Base-by-base conservation (phyloP, 805 yeast species). In the Wickerhamiella azymoides region DNA sequence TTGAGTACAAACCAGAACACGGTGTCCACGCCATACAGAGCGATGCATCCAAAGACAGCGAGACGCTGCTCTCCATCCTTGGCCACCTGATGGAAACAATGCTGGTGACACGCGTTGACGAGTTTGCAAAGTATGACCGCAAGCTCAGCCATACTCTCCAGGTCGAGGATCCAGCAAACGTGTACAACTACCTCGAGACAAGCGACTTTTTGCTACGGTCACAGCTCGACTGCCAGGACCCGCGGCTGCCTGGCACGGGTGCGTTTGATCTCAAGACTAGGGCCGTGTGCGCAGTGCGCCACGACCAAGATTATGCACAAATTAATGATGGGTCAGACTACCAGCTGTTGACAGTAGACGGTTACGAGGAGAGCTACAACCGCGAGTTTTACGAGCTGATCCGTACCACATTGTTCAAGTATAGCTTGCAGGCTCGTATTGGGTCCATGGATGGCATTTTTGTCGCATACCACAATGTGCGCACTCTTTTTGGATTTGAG, bases 361-460 rank as follows among this genome's bases (percentile, higher is more conserved):
- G 96, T 0, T 60, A 62, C 33, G 77, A 63, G 57, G 95, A 85
- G 60, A 81, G 93, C n/a, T 83, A 77, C 59, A 85, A 82, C 54
- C 68, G 88, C 16, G 98, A 89, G 57, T 70, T 73, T 59, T 70
- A 66, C 50, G 97, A 89, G 56, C 70, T 89, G 54, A 73, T 79
- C 14, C 66, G 83, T 48, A 74, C 89, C 1, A 80, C 92, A 0
- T 63, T 89, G 63, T 66, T 89, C 54, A 89, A 89, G 63, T 89
- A 89, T 58, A 73, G 83, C 2, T 68, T 89, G 52, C 97, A 92
- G 62, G 97, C 96, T 0, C 70, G 96, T 50, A 82, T 89, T 36
- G 98, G 97, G 2, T 78, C 82, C 55, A 89, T 92, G 97, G 96
- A 88, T 62, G 98, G 98, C 5, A 84, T 92, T 2, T 85, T 84